Evolutionary conservation across 108 stramenopile species (phyloP), one percentile per base, ranked within the genome.

Genomic region (Aurantiochytrium sp.): DNA sequence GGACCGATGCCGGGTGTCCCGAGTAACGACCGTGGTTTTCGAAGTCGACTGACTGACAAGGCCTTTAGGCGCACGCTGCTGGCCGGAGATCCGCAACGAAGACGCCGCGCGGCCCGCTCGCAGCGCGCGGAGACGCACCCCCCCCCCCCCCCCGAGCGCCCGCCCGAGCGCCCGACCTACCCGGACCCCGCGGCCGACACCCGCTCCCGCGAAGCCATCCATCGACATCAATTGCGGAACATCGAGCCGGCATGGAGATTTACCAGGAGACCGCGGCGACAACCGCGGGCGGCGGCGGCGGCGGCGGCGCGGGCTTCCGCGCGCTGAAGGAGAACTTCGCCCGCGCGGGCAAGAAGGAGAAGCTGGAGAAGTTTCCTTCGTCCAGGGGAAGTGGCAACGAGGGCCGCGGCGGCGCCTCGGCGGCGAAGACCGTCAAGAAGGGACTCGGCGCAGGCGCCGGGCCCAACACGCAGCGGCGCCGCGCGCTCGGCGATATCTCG

Each of bases 401-500:
- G 59, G 22, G 8, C 59, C 12, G 15, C 22, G 59, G 2, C 59
- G 59, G 59, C 15, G 15, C 59, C 59, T 65, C 59, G 27, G 59
- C 59, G 22, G 59, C 24, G 10, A 65, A 65, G 59, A 65, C 32
- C 59, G 34, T 19, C 15, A 65, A 65, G 59, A 65, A 65, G 24
- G 59, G 59, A 6, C 59, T 65, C 32, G 59, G 45, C 42, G 30
- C 73, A 1, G 73, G 39, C 50, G 50, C 50, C 8, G 50, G 50
- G 17, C 50, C 50, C 15, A 52, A 52, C 50, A 52, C 50, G 15
- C 50, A 52, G 50, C 50, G 50, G 15, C 73, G 73, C 8, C 21
- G 45, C 24, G 73, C 73, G 73, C 45, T 81, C 17, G 73, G 73
- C n/a, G 73, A 81, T 81, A 81, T 81, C 30, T 81, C 73, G 30